These are phyloP conservation scores for Vickermania ingenoplastis DNA, from an alignment of 208 protist genomes.

Conservation along the genomic window DNA sequence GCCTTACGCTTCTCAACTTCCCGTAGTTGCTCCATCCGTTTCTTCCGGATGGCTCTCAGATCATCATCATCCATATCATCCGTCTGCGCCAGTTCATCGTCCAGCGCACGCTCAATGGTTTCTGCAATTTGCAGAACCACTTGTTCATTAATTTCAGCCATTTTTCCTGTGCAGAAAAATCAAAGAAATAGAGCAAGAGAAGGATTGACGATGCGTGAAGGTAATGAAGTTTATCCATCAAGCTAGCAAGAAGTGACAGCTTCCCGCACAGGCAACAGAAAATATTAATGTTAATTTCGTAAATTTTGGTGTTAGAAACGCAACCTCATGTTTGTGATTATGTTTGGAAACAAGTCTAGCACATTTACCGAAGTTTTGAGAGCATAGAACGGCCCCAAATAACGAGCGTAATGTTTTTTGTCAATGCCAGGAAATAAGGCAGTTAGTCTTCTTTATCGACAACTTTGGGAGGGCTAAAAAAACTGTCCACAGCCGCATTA, in stretches of 20 bases:
- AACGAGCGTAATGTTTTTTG: not conserved
- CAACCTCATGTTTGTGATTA: not conserved
- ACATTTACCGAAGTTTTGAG: not conserved
- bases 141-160: slow-evolving; percentile 34
- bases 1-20: slow-evolving; percentile 62
- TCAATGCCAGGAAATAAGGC: not conserved
- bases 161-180: no score
- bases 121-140: slow-evolving; percentile 64
- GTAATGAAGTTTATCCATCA: not conserved
- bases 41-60: slow-evolving; percentile 53
- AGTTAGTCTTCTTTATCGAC: not conserved
- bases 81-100: slow-evolving; percentile 72
- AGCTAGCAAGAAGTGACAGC: not conserved
- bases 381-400: not conserved
- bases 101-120: slow-evolving; percentile 76
- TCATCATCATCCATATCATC: slow-evolving; percentile 90
- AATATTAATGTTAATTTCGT: not conserved
- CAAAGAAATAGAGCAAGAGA: slow-evolving; percentile 2
- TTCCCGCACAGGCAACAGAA: not conserved
- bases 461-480: slow-evolving; percentile 5
- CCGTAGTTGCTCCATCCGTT: slow-evolving; percentile 62
- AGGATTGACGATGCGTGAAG: not conserved
- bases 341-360: not conserved
- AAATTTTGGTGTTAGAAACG: not conserved
- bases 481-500: slow-evolving; percentile 21